A percentile compares a stretch with the other conserved stretches of the same genome.
Evolutionary conservation across 164 flowering plant genomes (phyloP).

Genomic region (Umbilicus rupestris): DNA sequence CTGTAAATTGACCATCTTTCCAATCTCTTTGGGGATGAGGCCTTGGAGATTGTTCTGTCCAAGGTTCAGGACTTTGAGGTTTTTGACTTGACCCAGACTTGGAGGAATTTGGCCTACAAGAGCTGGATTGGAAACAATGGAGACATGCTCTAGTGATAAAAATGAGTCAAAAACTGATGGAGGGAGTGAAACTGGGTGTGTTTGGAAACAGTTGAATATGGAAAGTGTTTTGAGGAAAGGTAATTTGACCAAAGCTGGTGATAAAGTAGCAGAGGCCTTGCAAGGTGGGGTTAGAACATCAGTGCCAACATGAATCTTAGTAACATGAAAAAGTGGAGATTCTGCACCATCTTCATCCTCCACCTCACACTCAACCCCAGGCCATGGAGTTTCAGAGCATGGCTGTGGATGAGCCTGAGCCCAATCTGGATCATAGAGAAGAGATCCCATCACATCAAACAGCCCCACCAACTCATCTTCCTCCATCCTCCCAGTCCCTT

Average conservation of each 20-base stretch:
- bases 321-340: constrained; percentile 34
- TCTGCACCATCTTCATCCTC: constrained; percentile 13
- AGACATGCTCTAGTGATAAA: constrained; percentile 31
- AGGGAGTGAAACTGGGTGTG: constrained; percentile 24
- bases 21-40: constrained; percentile 28
- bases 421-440: constrained; percentile 40
- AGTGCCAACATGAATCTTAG: constrained; percentile 37
- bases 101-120: constrained; percentile 33
- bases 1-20: constrained; percentile 23
- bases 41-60: constrained; percentile 41
- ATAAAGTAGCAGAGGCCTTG: constrained; percentile 27
- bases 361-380: constrained; percentile 44
- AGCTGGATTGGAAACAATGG: constrained; percentile 35
- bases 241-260: constrained; percentile 27
- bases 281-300: constrained; percentile 37
- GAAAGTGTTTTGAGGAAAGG: constrained; percentile 40
- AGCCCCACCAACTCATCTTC: constrained; percentile 34
- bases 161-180: constrained; percentile 22
- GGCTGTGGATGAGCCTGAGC: constrained; percentile 38
- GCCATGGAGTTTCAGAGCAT: constrained; percentile 59
- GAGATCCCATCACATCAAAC: constrained; percentile 36
- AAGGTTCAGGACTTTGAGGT: constrained; percentile 27
- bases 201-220: constrained; percentile 31
- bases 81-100: constrained; percentile 16
- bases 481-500: constrained; percentile 20